Evolutionary conservation across 23 red algal species (phyloP), one percentile per base, ranked within the genome.

Genomic region (Agarophyton chilense): DNA sequence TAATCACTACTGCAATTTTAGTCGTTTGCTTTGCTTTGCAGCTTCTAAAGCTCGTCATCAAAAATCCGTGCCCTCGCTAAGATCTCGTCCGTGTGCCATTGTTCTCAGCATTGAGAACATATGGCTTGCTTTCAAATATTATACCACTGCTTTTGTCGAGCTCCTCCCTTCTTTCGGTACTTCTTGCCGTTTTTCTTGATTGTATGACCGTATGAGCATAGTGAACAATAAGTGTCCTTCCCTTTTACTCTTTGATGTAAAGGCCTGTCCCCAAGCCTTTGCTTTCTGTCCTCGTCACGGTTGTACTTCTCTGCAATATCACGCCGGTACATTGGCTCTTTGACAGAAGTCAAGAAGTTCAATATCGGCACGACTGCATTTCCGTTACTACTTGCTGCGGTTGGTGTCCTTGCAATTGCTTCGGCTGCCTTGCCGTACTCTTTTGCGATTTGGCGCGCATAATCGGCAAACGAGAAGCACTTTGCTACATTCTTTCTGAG

Each of bases 291-390:
- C 16, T 78, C 74, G 6, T 9, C 31, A 2, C 74, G 22, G 13
- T 78, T 78, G 21, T 78, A 54, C 47, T 52, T 78, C 32, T 78
- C 46, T 4, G 31, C 74, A 78, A 55, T 33, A 54, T 78, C 21
- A 26, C 49, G 46, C 19, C 22, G 9, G 3, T 53, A 55, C 10
- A 78, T 13, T 5, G 46, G 74, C 3, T 49, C 22, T 39, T 28
- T 33, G 3, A 18, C 31, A 3, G 9, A 7, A 4, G 74, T 6
- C 34, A 44, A 4, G 34, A 41, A 41, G 32, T 55, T 55, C 49
- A 34, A 10, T 19, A 34, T 13, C 10, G 5, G 21, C 1, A 10
- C 16, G 26, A 10, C 4, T 24, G 26, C 24, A 49, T 33, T 78
- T 55, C 9, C 8, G 2, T 55, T 50, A 13, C 1, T 56, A 12